Evolutionary conservation across 805 yeast species (phyloP).

Genomic region (Metschnikowia gelsemii): DNA sequence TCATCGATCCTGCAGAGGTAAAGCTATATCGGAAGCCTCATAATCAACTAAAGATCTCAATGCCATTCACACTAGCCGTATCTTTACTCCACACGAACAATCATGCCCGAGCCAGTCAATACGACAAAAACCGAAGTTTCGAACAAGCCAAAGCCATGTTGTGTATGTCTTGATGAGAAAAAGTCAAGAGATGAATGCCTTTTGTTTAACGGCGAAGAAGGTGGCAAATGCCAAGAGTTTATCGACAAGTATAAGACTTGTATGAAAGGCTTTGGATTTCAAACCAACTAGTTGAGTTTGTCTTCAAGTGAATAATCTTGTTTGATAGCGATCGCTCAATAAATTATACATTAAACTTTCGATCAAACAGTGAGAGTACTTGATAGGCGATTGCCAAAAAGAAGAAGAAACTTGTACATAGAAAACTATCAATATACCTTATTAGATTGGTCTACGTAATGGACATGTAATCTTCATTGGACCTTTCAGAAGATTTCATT

Average conservation of each 20-base stretch:
- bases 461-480: slow-evolving; percentile 3
- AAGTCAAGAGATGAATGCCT: slow-evolving; percentile 83
- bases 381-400: too few relatives aligned
- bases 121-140: slow-evolving; percentile 9
- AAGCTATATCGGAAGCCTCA: too few relatives aligned
- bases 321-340: too few relatives aligned
- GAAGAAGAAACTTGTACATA: slow-evolving; percentile 5
- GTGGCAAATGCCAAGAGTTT: slow-evolving; percentile 73
- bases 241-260: slow-evolving; percentile 76
- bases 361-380: not conserved
- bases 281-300: slow-evolving; percentile 27
- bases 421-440: slow-evolving; percentile 2
- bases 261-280: slow-evolving; percentile 91
- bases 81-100: not conserved
- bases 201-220: slow-evolving; percentile 76
- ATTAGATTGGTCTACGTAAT: slow-evolving; percentile 1
- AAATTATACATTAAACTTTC: not conserved
- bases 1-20: slow-evolving; percentile 12
- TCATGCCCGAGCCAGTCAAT: slow-evolving; percentile 2
- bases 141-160: slow-evolving; percentile 88
- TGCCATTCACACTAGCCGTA: too few relatives aligned
- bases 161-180: slow-evolving; percentile 88
- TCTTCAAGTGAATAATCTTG: too few relatives aligned
- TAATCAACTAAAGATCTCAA: too few relatives aligned
- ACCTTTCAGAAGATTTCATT: not conserved